These are phyloP conservation scores for Xylaria sp. DNA, from an alignment of 2,329 filamentous ascomycete genomes.

Conservation along the genomic window DNA sequence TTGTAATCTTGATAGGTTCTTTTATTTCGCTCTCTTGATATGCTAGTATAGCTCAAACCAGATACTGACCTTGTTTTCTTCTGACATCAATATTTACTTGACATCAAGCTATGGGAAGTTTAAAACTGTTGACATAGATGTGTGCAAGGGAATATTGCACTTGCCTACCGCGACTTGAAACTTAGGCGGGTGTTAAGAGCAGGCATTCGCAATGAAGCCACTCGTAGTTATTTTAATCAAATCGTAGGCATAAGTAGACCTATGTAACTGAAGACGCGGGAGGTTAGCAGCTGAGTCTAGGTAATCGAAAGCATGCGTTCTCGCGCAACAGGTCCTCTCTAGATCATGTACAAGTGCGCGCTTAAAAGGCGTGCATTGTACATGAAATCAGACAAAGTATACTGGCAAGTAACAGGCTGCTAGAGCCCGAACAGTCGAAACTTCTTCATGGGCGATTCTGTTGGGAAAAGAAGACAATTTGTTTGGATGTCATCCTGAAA, in stretches of 20 bases:
- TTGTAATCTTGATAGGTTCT: too few species aligned
- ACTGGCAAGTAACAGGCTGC: conserved; percentile 91
- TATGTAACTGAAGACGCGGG: background rate
- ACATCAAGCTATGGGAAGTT: too few species aligned
- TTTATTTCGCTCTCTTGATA: too few species aligned
- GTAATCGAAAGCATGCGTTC: background rate
- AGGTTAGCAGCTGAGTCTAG: conserved; percentile 20
- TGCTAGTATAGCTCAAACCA: too few species aligned
- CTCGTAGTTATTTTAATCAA: background rate
- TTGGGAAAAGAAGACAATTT: conserved; percentile 85
- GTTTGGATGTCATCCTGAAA: conserved; percentile 78
- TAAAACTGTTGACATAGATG: too few species aligned
- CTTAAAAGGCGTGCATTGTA: conserved; percentile 2
- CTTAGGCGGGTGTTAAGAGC: background rate
- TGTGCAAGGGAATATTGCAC: too few species aligned
- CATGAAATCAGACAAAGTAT: conserved; percentile 76
- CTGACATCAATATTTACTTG: too few species aligned
- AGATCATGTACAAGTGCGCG: conserved; percentile 22
- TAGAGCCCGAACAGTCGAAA: conserved; percentile 72
- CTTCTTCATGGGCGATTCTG: conserved; percentile 90
- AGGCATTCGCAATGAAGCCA: background rate
- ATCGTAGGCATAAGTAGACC: background rate
- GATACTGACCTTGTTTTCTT: too few species aligned
- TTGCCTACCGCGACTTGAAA: background rate
- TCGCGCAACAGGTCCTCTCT: conserved; percentile 19